Evolutionary conservation across 495 filamentous ascomycete species (phyloP).

Genomic region (Aspergillus bridgeri): DNA sequence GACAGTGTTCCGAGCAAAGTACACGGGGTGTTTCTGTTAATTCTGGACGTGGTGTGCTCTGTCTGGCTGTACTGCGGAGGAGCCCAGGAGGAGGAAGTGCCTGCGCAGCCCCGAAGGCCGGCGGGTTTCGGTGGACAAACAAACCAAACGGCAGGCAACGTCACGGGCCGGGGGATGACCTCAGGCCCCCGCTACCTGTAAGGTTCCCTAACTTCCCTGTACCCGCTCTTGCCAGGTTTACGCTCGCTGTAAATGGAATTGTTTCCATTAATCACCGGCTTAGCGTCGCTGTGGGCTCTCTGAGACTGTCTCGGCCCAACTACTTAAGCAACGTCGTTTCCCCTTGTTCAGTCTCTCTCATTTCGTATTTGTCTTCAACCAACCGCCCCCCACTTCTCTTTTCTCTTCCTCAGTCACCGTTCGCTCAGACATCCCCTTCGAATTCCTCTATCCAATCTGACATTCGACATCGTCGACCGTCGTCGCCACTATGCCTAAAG

Average conservation of each 20-base stretch:
- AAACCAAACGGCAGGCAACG: conserved; percentile 7
- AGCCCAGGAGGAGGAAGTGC: too few species aligned
- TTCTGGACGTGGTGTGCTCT: background rate
- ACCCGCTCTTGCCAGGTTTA: conserved; percentile 5
- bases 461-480: background rate
- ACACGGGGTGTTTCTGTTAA: background rate
- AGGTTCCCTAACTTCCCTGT: conserved; percentile 4
- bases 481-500: conserved; percentile 45
- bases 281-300: background rate
- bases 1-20: conserved; percentile 14
- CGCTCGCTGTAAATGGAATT: background rate
- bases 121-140: conserved; percentile 9
- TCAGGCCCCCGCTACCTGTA: too few species aligned
- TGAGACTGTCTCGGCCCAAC: background rate
- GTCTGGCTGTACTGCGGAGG: too few species aligned
- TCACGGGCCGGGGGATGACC: conserved; percentile 22
- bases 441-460: background rate
- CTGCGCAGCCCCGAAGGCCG: conserved; percentile 14
- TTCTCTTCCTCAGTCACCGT: background rate
- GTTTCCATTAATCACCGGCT: background rate
- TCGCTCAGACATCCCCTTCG: background rate
- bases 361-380: conserved; percentile 5
- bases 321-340: conserved; percentile 12
- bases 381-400: background rate
- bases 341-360: conserved; percentile 2